These are phyloP conservation scores for Grigorovia yakushimaensis DNA, from an alignment of 805 yeast species.

Conservation along the genomic window DNA sequence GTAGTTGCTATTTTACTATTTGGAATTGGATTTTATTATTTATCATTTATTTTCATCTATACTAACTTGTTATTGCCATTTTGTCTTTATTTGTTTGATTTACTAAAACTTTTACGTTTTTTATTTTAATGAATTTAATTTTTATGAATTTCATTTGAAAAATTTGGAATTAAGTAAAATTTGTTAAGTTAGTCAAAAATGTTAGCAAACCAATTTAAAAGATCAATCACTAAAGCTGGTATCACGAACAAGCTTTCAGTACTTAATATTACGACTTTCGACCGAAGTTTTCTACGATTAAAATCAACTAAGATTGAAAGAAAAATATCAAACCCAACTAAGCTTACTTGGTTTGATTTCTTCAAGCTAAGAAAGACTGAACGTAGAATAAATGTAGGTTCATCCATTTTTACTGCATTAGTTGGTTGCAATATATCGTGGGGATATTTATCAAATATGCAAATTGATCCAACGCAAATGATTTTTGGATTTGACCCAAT, in stretches of 20 bases:
- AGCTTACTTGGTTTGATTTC: slow-evolving; percentile 70
- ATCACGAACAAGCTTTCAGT: not conserved
- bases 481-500: slow-evolving; percentile 87
- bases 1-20: not conserved
- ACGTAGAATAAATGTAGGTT: slow-evolving; percentile 54
- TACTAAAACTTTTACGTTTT: not conserved
- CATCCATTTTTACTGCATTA: slow-evolving; percentile 61
- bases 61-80: no score
- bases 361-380: slow-evolving; percentile 66
- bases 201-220: not conserved
- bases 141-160: not conserved
- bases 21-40: no score
- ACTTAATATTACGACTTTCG: not conserved
- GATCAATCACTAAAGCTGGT: not conserved
- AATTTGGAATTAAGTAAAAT: no score
- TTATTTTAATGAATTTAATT: no score
- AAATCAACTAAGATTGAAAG: not conserved
- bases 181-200: no score
- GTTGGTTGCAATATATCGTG: slow-evolving; percentile 61
- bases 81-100: no score
- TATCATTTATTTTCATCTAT: no score
- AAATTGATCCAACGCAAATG: slow-evolving; percentile 78
- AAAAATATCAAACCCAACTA: not conserved
- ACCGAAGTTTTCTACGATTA: not conserved
- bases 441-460: slow-evolving; percentile 67